These are phyloP conservation scores for Oidium heveae DNA, from an alignment of 2,329 filamentous ascomycete species.

Conservation along the genomic window DNA sequence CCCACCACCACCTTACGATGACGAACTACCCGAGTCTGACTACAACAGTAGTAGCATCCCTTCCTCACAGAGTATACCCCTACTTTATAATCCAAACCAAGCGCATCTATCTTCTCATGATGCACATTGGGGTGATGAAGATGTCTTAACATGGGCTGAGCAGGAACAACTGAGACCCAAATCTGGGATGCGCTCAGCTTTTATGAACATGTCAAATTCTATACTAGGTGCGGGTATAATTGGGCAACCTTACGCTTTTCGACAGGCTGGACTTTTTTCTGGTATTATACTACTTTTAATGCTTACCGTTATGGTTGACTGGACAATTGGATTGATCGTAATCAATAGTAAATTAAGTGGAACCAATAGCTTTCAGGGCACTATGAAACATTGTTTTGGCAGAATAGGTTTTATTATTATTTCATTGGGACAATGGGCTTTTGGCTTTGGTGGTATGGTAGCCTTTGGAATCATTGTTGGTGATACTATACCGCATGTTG, in stretches of 20 bases:
- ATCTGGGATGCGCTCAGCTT: slow-evolving; percentile 64
- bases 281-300: slow-evolving; percentile 54
- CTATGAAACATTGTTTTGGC: slow-evolving; percentile 88
- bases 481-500: slow-evolving; percentile 80
- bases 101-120: slow-evolving; percentile 64
- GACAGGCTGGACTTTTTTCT: slow-evolving; percentile 64
- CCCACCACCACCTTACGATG: slow-evolving; percentile 20
- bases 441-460: slow-evolving; percentile 96
- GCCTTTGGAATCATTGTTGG: slow-evolving; percentile 95
- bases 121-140: slow-evolving; percentile 23
- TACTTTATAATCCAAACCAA: slow-evolving; percentile 34
- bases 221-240: slow-evolving; percentile 66
- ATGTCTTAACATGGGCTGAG: slow-evolving; percentile 24
- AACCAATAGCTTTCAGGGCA: slow-evolving; percentile 81
- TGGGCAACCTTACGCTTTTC: slow-evolving; percentile 85
- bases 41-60: slow-evolving; percentile 9
- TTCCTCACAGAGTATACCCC: slow-evolving; percentile 21
- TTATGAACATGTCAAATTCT: slow-evolving; percentile 99
- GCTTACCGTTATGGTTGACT: slow-evolving; percentile 72
- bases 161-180: slow-evolving; percentile 42
- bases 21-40: slow-evolving; percentile 10
- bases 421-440: slow-evolving; percentile 77
- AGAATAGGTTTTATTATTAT: slow-evolving; percentile 73
- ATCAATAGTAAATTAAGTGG: slow-evolving; percentile 94
- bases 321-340: slow-evolving; percentile 93